Evolutionary conservation across 129 eudicot genomes (phyloP), one percentile per base, ranked within the genome.

Genomic region (Erigeron canadensis): DNA sequence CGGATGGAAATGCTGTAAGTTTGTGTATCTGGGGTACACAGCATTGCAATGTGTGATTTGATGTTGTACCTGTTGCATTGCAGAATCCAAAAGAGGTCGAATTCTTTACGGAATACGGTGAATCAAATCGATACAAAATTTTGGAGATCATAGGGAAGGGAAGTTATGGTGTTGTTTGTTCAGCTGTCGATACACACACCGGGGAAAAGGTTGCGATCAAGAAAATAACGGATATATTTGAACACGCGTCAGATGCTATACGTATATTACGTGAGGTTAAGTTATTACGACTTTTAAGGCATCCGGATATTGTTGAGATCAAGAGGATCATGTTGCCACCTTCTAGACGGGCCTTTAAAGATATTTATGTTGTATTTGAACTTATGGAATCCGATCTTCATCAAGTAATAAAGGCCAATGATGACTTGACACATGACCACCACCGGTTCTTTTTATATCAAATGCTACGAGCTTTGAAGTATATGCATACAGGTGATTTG

Each of bases 331-430:
- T 92, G 96, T 64, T 92, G 77, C 98, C 98, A 67, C 96, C 96
- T 15, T 92, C 98, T n/a, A 81, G 86, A 74, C 81, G 96, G 8
- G 98, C 85, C 16, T 91, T 91, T 71, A 91, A 80, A 80, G 98
- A 91, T 72, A 88, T 91, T 40, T 91, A 82, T 78, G 98, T 91
- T 43, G 98, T 91, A 18, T 91, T 91, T 80, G 98, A 91, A 89
- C 98, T 91, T 70, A 91, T 91, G 98, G 98, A 91, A 65, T 91
- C 98, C 18, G 96, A 91, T 77, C 96, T 92, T 70, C 98, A 92
- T 68, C 98, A 92, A 85, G 98, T 92, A 50, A 92, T 92, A 77
- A 92, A 92, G 76, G 96, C 98, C 67, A 92, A 92, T 67, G 96
- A 89, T 75, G 98, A 92, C 77, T 83, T 92, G 83, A 92, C 98